Evolutionary conservation across 345 rosid species (phyloP).

Genomic region (Ceriops decandra): DNA sequence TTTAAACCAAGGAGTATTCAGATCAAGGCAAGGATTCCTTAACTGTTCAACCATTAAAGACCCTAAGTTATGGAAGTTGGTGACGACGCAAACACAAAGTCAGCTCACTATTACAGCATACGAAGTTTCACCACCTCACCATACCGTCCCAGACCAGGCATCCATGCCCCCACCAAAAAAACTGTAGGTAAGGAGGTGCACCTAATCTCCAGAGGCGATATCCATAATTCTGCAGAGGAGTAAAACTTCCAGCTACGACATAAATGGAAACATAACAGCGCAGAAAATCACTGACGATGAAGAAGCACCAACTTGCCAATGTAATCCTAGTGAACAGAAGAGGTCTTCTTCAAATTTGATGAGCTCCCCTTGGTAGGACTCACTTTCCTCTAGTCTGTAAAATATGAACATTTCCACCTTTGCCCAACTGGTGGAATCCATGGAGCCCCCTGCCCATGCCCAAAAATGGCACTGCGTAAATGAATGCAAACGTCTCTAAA

Average conservation of each 20-base stretch:
- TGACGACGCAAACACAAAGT: no score
- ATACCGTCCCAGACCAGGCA: constrained; percentile 87
- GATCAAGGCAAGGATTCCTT: no score
- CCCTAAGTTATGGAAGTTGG: no score
- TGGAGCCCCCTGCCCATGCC: constrained; percentile 68
- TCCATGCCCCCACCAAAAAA: constrained; percentile 52
- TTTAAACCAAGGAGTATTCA: background rate
- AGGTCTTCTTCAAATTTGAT: constrained; percentile 82
- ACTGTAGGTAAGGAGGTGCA: constrained; percentile 89
- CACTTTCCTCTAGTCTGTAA: constrained; percentile 77
- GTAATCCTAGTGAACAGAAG: constrained; percentile 71
- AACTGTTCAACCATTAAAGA: no score
- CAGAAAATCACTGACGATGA: background rate
- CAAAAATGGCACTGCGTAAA: constrained; percentile 3
- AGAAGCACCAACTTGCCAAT: constrained; percentile 51
- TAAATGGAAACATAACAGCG: background rate
- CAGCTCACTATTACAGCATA: no score
- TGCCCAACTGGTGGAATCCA: constrained; percentile 89
- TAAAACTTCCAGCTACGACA: constrained; percentile 1
- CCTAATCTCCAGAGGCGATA: constrained; percentile 90
- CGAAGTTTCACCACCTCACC: constrained; percentile 62
- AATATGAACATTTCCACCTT: constrained; percentile 86
- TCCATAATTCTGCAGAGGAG: constrained; percentile 59
- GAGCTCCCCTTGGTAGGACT: constrained; percentile 66
- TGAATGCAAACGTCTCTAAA: background rate